A percentile compares a stretch with the other conserved stretches of the same genome.
These are phyloP conservation scores for Trichoderma asperelloides DNA, from an alignment of 495 filamentous ascomycete genomes.

Conservation along the genomic window DNA sequence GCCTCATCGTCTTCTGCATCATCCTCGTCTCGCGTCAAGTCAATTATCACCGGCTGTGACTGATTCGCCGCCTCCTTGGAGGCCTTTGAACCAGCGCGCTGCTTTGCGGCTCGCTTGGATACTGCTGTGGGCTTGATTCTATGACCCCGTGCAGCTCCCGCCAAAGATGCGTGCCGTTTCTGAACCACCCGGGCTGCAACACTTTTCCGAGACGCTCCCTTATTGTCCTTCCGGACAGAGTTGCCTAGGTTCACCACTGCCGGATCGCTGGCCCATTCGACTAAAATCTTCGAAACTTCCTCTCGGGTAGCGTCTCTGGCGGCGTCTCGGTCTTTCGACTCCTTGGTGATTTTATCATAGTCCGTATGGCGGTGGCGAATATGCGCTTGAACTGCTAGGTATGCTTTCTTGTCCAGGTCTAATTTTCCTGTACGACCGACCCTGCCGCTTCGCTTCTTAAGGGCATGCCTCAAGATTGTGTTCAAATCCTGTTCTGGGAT, in stretches of 20 bases:
- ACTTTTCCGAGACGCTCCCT: not conserved
- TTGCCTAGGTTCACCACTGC: not conserved
- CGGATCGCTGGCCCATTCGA: not conserved
- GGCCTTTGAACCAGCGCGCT: not conserved
- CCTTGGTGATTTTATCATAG: conserved; percentile 19
- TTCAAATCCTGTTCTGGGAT: conserved; percentile 18
- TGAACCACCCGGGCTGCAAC: not conserved
- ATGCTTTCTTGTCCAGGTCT: conserved; percentile 21
- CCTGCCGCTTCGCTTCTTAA: conserved; percentile 24
- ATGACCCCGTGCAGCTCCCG: not conserved
- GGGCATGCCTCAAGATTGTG: conserved; percentile 19
- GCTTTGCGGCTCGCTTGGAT: not conserved
- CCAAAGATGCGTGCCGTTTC: not conserved
- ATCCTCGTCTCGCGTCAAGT: not conserved
- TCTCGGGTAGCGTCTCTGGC: not conserved
- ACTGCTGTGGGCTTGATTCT: not conserved
- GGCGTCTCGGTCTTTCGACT: not conserved
- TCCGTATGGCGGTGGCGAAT: conserved; percentile 30
- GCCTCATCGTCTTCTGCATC: not conserved
- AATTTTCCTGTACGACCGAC: conserved; percentile 26
- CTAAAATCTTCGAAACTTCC: not conserved
- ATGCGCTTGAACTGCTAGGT: conserved; percentile 28
- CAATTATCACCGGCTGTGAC: not conserved
- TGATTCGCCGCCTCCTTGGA: not conserved
- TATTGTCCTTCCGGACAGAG: not conserved